Base-by-base conservation (phyloP, 352 stramenopile genomes). In the Globisporangium spinosum region DNA sequence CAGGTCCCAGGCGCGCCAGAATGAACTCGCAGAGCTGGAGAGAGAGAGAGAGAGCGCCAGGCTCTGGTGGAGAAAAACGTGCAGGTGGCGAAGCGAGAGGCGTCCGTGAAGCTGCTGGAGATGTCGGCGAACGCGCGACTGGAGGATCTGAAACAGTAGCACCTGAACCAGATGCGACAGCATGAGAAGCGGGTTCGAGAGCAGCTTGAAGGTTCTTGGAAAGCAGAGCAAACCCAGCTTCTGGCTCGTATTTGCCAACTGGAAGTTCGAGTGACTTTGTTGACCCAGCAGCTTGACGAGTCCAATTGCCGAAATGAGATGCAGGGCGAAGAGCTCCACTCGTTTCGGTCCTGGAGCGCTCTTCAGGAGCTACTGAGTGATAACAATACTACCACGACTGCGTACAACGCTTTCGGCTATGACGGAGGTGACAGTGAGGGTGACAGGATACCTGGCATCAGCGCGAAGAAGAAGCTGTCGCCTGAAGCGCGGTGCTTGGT, bases 401-500 rank as follows among this genome's bases (percentile, higher is more conserved):
- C 22, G 7, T 22, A 17, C 23, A 5, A 20, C 17, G 17, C 43
- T 12, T 45, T 60, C 9, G 27, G 5, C 17, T 40, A 40, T 43
- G 55, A 13, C 4, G 25, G 13, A 38, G 22, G 25, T 1, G 34
- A 60, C 8, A 29, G 35, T 7, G 23, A 32, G 0, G 29, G 5
- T 23, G 25, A n/a, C 15, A 22, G 57, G 20, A 15, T 34, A 12
- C 23, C 54, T 34, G 62, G 17, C 34, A 22, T 23, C 17, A 62
- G 27, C 20, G 13, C 23, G n/a, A 64, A 22, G 47, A 64, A 29
- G 58, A 57, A 51, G 23, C 47, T 65, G n/a, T 57, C 70, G 2
- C 35, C 23, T 22, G 59, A 76, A 47, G 61, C 62, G 27, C 65
- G 78, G 23, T 45, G 65, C 5, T 32, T 77, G 17, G 67, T 87